phyloP scores from a whole-genome alignment of 2,329 filamentous ascomycete species.

The Lachnellula arida region DNA sequence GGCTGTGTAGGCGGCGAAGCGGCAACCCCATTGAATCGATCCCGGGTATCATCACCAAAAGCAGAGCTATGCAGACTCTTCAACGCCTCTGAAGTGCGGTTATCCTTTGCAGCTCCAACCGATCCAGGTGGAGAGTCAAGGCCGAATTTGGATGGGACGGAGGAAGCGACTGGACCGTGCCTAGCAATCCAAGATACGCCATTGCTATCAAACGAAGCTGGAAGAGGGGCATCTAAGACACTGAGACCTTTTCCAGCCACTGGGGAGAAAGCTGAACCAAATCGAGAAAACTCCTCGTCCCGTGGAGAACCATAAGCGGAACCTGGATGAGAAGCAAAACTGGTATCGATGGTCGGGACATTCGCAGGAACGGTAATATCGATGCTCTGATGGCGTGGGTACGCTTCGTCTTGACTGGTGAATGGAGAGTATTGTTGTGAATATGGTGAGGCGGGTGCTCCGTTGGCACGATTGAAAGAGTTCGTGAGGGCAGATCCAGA shows the following conservation, averaged over 20 bases:
- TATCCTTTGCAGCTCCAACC: slow-evolving; percentile 56
- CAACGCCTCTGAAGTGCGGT: slow-evolving; percentile 57
- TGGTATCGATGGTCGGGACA: slow-evolving; percentile 51
- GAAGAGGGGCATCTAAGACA: slow-evolving; percentile 87
- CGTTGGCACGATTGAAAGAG: slow-evolving; percentile 61
- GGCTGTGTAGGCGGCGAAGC: slow-evolving; percentile 37
- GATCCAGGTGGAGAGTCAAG: slow-evolving; percentile 81
- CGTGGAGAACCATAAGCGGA: slow-evolving; percentile 78
- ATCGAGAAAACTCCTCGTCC: slow-evolving; percentile 56
- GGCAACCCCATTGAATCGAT: slow-evolving; percentile 53
- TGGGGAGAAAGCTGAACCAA: slow-evolving; percentile 75
- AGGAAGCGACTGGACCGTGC: slow-evolving; percentile 86
- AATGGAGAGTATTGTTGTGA: slow-evolving; percentile 38
- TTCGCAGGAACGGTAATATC: slow-evolving; percentile 44
- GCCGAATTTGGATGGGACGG: slow-evolving; percentile 86
- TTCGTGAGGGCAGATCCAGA: slow-evolving; percentile 73
- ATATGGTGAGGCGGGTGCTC: slow-evolving; percentile 35
- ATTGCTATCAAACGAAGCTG: slow-evolving; percentile 93
- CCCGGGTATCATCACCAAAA: slow-evolving; percentile 55
- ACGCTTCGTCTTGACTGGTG: slow-evolving; percentile 50
- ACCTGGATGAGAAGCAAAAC: slow-evolving; percentile 44
- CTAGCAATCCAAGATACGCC: slow-evolving; percentile 88
- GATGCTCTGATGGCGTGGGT: slow-evolving; percentile 50
- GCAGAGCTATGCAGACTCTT: slow-evolving; percentile 63
- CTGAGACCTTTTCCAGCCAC: slow-evolving; percentile 68